A percentile compares a stretch with the other conserved stretches of the same genome.
Evolutionary conservation across 345 rosid species (phyloP).

Genomic region (Arabis alpina): DNA sequence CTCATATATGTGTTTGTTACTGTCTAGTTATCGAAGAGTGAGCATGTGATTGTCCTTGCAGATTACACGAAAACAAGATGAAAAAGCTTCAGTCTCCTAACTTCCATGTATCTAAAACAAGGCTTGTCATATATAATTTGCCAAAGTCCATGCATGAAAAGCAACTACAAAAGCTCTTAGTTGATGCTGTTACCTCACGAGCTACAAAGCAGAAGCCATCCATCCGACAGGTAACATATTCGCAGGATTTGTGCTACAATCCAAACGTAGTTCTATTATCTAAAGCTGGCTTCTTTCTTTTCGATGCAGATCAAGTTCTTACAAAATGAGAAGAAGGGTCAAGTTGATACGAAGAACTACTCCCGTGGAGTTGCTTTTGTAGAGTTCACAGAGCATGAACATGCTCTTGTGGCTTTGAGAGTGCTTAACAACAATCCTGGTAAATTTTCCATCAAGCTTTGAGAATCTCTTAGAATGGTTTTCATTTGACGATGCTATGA

Average conservation of each 20-base stretch:
- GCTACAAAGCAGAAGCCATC: constrained; percentile 90
- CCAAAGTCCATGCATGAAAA: constrained; percentile 80
- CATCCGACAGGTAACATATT: constrained; percentile 71
- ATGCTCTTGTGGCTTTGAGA: constrained; percentile 90
- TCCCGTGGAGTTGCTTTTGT: constrained; percentile 92
- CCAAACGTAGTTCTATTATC: constrained; percentile 8
- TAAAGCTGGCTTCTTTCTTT: constrained; percentile 17
- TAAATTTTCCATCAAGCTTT: constrained; percentile 32
- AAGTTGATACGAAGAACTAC: constrained; percentile 61
- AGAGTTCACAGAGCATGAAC: constrained; percentile 82
- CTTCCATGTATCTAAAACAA: constrained; percentile 82
- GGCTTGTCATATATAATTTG: constrained; percentile 81
- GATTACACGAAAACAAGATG: constrained; percentile 84
- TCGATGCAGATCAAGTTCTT: constrained; percentile 72
- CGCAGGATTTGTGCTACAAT: background rate
- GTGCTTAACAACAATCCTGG: constrained; percentile 95
- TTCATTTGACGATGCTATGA: constrained; percentile 8
- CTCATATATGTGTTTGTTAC: constrained; percentile 9
- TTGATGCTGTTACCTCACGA: constrained; percentile 79
- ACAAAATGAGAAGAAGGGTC: constrained; percentile 67
- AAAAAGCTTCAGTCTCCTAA: constrained; percentile 90
- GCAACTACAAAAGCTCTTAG: constrained; percentile 66
- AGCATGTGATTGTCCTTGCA: constrained; percentile 44
- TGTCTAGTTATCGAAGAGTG: constrained; percentile 3
- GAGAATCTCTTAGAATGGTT: background rate